Evolutionary conservation across 768 basidiomycete genomes (phyloP).

Genomic region (Termitomyces sp.): DNA sequence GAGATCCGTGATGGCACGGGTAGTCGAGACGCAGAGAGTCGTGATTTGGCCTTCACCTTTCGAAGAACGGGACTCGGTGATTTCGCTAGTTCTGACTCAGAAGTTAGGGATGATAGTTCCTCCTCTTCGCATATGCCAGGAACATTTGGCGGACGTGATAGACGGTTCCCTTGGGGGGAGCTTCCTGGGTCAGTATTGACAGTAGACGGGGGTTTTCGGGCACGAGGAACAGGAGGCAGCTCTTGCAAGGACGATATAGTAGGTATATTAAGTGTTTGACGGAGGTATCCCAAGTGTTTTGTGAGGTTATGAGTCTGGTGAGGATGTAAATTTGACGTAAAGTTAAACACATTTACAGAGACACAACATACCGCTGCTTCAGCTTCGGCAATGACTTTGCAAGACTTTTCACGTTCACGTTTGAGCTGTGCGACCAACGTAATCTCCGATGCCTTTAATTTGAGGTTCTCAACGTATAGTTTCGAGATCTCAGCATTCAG

Average conservation of each 20-base stretch:
- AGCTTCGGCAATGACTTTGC: slow-evolving; percentile 65
- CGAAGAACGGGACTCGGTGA: slow-evolving; percentile 34
- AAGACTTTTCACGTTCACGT: slow-evolving; percentile 74
- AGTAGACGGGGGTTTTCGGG: slow-evolving; percentile 41
- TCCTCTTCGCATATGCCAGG: slow-evolving; percentile 69
- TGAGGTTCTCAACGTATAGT: slow-evolving; percentile 80
- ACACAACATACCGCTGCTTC: slow-evolving; percentile 58
- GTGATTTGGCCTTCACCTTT: slow-evolving; percentile 42
- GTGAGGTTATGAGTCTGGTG: slow-evolving; percentile 53
- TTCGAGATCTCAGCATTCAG: slow-evolving; percentile 77
- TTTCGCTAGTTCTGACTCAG: slow-evolving; percentile 35
- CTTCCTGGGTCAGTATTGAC: slow-evolving; percentile 26
- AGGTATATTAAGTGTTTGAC: slow-evolving; percentile 52
- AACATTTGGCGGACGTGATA: slow-evolving; percentile 61
- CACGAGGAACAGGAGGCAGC: slow-evolving; percentile 44
- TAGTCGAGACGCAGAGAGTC: slow-evolving; percentile 43
- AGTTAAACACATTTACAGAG: not conserved
- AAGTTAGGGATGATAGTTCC: slow-evolving; percentile 43
- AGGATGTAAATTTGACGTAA: slow-evolving; percentile 11
- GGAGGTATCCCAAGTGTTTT: slow-evolving; percentile 60
- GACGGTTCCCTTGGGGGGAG: slow-evolving; percentile 47
- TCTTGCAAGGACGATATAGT: slow-evolving; percentile 28
- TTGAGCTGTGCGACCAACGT: slow-evolving; percentile 71
- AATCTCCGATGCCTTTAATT: slow-evolving; percentile 77
- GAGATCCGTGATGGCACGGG: slow-evolving; percentile 39